phyloP scores from a whole-genome alignment of 2,329 filamentous ascomycete species.

The Epichloe uncinata region DNA sequence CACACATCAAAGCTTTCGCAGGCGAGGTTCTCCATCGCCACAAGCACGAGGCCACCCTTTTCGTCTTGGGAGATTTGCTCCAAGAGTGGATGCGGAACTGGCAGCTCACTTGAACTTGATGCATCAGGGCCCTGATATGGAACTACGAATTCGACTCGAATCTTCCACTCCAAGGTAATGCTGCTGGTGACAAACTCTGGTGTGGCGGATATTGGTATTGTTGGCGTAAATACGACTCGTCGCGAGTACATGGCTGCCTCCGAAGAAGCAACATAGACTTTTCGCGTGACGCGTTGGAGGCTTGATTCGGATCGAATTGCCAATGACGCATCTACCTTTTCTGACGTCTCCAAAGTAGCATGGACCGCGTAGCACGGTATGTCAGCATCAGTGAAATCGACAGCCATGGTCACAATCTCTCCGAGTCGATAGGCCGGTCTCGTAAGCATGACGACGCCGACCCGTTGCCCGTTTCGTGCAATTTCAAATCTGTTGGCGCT shows the following conservation, averaged over 20 bases:
- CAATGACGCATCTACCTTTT: slow-evolving; percentile 67
- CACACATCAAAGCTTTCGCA: slow-evolving; percentile 87
- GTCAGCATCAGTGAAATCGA: slow-evolving; percentile 69
- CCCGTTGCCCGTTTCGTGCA: slow-evolving; percentile 77
- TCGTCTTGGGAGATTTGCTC: slow-evolving; percentile 73
- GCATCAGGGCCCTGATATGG: slow-evolving; percentile 33
- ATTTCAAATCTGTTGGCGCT: slow-evolving; percentile 94
- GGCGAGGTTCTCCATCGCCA: slow-evolving; percentile 62
- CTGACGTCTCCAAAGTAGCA: slow-evolving; percentile 71
- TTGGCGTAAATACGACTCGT: slow-evolving; percentile 65
- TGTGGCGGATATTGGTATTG: slow-evolving; percentile 71
- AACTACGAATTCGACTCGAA: slow-evolving; percentile 87
- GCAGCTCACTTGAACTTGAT: slow-evolving; percentile 10
- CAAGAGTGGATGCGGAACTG: slow-evolving; percentile 39
- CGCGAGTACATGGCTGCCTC: slow-evolving; percentile 75
- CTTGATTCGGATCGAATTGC: slow-evolving; percentile 77
- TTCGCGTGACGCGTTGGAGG: slow-evolving; percentile 75
- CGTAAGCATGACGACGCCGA: slow-evolving; percentile 80
- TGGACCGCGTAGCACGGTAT: slow-evolving; percentile 79
- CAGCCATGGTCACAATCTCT: slow-evolving; percentile 68
- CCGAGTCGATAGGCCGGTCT: slow-evolving; percentile 81
- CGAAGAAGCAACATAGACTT: slow-evolving; percentile 62
- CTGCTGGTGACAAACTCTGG: slow-evolving; percentile 89
- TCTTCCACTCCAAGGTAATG: slow-evolving; percentile 74
- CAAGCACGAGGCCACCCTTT: slow-evolving; percentile 57